Evolutionary conservation across 805 yeast species (phyloP).

Genomic region (Hanseniaspora opuntiae): DNA sequence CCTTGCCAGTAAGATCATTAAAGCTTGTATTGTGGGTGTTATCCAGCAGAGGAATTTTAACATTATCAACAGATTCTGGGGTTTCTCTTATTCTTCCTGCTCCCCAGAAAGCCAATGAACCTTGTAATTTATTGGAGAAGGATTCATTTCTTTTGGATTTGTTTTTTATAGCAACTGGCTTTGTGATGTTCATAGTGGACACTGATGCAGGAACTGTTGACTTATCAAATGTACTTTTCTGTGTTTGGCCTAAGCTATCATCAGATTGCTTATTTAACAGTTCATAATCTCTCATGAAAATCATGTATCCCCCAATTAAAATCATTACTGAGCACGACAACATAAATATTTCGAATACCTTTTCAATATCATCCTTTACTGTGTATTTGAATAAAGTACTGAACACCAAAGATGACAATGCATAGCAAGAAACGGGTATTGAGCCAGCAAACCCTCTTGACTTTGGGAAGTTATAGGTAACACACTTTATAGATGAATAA

Average conservation of each 20-base stretch:
- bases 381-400: conserved; percentile 42
- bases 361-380: conserved; percentile 40
- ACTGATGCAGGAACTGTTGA: not conserved
- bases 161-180: conserved; percentile 16
- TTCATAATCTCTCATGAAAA: conserved; percentile 2
- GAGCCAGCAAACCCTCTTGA: conserved; percentile 62
- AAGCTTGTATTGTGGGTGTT: not conserved
- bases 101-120: conserved; percentile 22
- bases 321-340: conserved; percentile 32
- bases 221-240: not conserved
- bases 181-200: conserved; percentile 1
- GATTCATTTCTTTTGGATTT: conserved; percentile 16
- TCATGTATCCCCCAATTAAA: conserved; percentile 20
- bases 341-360: conserved; percentile 43
- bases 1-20: not conserved
- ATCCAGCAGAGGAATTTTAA: not conserved
- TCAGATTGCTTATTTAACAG: not conserved
- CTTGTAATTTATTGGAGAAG: conserved; percentile 20
- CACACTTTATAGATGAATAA: conserved; percentile 40
- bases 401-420: conserved; percentile 55
- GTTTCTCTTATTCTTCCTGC: conserved; percentile 17
- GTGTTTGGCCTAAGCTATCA: not conserved
- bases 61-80: conserved; percentile 1
- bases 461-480: conserved; percentile 49
- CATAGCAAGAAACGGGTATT: conserved; percentile 54